Conservation (phyloP, 805 yeast species). For the Suhomyces vadensis region DNA sequence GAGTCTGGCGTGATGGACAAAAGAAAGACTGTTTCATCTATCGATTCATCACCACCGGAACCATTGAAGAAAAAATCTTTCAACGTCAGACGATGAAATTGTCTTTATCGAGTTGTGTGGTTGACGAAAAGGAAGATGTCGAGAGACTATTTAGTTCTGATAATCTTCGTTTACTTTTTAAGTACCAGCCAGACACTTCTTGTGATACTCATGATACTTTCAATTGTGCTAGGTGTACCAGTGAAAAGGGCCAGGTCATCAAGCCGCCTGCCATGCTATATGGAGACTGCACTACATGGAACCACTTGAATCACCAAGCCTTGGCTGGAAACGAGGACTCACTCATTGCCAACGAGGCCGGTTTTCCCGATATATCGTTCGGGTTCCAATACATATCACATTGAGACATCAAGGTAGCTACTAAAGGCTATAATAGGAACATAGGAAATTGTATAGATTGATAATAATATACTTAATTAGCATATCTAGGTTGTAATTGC, state of each 20-base stretch:
- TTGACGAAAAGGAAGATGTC: slow-evolving; percentile 93
- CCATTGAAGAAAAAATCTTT: slow-evolving; percentile 93
- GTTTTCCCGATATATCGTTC: slow-evolving; percentile 70
- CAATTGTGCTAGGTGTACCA: slow-evolving; percentile 78
- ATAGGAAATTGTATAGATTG: too few relatives aligned
- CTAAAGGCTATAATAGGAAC: not conserved
- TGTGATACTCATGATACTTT: slow-evolving; percentile 95
- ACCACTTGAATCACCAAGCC: slow-evolving; percentile 71
- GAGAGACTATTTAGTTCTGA: slow-evolving; percentile 89
- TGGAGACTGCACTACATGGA: slow-evolving; percentile 98
- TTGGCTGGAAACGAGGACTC: slow-evolving; percentile 72
- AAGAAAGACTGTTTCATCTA: slow-evolving; percentile 95
- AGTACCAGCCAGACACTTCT: slow-evolving; percentile 60
- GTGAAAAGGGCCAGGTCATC: slow-evolving; percentile 48
- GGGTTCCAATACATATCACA: slow-evolving; percentile 95
- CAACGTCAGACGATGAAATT: slow-evolving; percentile 95
- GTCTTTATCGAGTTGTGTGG: slow-evolving; percentile 92
- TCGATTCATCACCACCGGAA: slow-evolving; percentile 90
- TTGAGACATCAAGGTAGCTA: slow-evolving; percentile 47
- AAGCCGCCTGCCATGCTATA: slow-evolving; percentile 87
- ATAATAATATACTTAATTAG: too few relatives aligned
- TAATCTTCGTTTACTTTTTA: slow-evolving; percentile 71
- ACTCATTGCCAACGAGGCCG: slow-evolving; percentile 70
- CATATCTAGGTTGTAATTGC: too few relatives aligned
- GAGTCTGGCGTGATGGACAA: slow-evolving; percentile 99